Evolutionary conservation across 2,329 filamentous ascomycete genomes (phyloP), one percentile per base, ranked within the genome.

Genomic region (Botrytis deweyae): DNA sequence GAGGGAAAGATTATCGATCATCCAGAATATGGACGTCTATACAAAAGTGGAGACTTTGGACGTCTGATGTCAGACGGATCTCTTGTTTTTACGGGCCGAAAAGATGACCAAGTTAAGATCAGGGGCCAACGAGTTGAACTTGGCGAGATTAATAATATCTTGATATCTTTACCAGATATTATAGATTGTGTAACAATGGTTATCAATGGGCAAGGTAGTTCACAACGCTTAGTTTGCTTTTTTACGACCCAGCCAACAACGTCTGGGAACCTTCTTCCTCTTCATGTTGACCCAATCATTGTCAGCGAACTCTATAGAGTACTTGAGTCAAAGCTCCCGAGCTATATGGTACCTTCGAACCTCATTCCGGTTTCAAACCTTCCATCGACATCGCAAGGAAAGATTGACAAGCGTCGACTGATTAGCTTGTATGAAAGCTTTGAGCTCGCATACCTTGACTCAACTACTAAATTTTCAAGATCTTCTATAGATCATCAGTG

Each of bases 21-120:
- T 79, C 86, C 90, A 0, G 75, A 80, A 0, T 92, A 89, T 80
- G 94, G 94, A 1, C 88, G 90, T 1, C 82, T 98, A 0, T 97
- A 97, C 80, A 88, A 93, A 20, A 94, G 92, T 49, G 94, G 95
- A 0, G 94, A 98, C 78, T 86, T 93, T 78, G 95, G 94, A 0
- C 87, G 93, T 33, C 88, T 97, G 83, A 87, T 97, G 14, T 85
- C 90, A 0, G 92, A 97, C 79, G 92, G 93, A 0, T 92, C 91
- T 0, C 85, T 98, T 12, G 82, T 93, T 5, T 93, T 96, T 59
- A 82, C 89, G 16, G 93, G 93, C 25, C 88, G 93, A 55, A 85
- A 91, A 36, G 94, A 97, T 77, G 92, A 92, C 75, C 93, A 97
- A 81, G 86, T 96, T 72, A 97, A 97, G 80, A 86, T 97, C 16